A percentile compares a stretch with the other conserved stretches of the same genome.
These are phyloP conservation scores for Jackrogersella multiformis DNA, from an alignment of 495 filamentous ascomycete genomes.

Conservation along the genomic window DNA sequence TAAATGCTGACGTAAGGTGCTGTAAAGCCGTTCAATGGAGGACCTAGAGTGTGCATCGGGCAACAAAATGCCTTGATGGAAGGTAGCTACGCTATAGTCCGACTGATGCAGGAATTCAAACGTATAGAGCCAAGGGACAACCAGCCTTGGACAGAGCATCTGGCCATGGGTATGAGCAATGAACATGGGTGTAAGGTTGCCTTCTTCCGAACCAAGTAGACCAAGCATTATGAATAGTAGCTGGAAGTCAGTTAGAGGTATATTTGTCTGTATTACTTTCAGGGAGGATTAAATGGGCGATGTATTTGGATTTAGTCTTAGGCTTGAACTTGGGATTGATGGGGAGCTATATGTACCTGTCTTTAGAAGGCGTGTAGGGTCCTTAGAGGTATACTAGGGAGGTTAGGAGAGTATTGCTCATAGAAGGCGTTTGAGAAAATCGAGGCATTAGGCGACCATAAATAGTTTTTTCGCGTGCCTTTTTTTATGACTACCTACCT, in stretches of 20 bases:
- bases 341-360: neutral
- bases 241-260: conserved; percentile 2
- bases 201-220: neutral
- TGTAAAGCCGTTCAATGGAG: neutral
- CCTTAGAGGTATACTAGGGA: neutral
- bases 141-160: neutral
- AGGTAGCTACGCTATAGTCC: neutral
- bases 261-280: neutral
- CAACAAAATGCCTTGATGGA: conserved; percentile 8
- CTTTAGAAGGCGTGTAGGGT: conserved; percentile 1
- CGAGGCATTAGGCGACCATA: neutral
- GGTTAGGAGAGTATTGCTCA: neutral
- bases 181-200: conserved; percentile 2
- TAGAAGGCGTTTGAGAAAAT: neutral
- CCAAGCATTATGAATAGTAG: neutral
- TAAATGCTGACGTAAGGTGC: neutral
- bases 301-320: neutral
- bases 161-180: neutral
- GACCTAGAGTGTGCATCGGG: neutral
- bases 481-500: too few relatives aligned
- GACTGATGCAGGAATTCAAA: conserved; percentile 7
- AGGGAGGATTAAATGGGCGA: neutral
- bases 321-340: neutral
- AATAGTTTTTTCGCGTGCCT: neutral
- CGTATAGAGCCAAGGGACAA: conserved; percentile 1